Evolutionary conservation across 1,284 basidiomycete species (phyloP).

Genomic region (Puccinia coronata): DNA sequence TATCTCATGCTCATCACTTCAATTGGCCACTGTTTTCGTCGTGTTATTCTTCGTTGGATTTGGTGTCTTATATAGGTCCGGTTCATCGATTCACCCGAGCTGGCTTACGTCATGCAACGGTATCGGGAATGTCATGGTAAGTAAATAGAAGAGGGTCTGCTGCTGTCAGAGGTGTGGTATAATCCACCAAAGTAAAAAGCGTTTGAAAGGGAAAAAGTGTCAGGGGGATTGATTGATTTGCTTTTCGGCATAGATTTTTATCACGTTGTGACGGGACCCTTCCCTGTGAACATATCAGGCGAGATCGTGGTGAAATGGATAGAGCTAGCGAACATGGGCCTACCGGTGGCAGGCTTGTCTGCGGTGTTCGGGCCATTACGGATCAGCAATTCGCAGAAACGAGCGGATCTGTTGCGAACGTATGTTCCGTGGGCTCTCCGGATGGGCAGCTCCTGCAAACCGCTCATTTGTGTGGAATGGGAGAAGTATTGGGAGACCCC

Average conservation of each 20-base stretch:
- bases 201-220: too few species aligned
- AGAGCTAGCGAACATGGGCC: constrained; percentile 86
- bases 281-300: constrained; percentile 80
- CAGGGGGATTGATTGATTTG: not conserved
- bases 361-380: constrained; percentile 69
- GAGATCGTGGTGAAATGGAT: constrained; percentile 97
- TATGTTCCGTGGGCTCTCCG: constrained; percentile 88
- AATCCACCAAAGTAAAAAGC: too few species aligned
- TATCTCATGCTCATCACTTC: too few species aligned
- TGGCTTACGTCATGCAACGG: constrained; percentile 91
- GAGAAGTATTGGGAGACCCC: constrained; percentile 88
- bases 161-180: too few species aligned
- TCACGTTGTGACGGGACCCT: constrained; percentile 78
- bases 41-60: not conserved
- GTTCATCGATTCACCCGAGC: constrained; percentile 87
- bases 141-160: too few species aligned
- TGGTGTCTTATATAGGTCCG: constrained; percentile 67
- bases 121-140: constrained; percentile 85
- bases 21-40: too few species aligned
- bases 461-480: constrained; percentile 90
- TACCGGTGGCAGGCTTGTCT: constrained; percentile 83
- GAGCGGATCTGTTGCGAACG: constrained; percentile 69
- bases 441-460: constrained; percentile 71
- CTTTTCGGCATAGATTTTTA: constrained; percentile 77
- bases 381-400: constrained; percentile 63